Base-by-base conservation (phyloP, 2,329 filamentous ascomycete genomes). In the Ceratocystis colombiana region DNA sequence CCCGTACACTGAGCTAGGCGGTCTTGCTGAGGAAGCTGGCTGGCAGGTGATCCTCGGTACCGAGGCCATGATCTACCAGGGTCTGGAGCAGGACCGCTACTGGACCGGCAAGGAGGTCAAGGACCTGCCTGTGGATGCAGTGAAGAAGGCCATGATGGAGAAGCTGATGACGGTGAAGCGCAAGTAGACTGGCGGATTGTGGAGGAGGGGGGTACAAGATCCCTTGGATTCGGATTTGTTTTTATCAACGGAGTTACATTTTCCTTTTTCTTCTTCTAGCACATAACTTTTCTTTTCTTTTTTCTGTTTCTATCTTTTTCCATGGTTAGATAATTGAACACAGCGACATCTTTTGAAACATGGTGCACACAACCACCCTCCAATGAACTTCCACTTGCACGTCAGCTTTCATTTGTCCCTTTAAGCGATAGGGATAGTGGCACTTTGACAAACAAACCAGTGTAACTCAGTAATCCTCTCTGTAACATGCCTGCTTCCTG, bases 11-110 rank as follows among this genome's bases (percentile, higher is more conserved):
- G 79, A 82, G 70, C 82, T 90, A 62, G 84, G 83, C 0, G 80
- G 79, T 55, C 71, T 90, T 53, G 83, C 86, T 0, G 79, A 83
- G 71, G 74, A 76, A 2, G 78, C 79, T 8, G 86, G 86, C 0
- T 91, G 88, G 88, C 81, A 86, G 74, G 84, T 91, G 0, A 87
- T 91, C 28, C 74, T 89, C 5, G 88, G 88, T 0, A 90, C 88
- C 0, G 88, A 91, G 76, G 86, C 88, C 0, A 77, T 91, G 78
- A 87, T 91, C 69, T 90, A 85, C 76, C 88, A 91, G 74, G 88
- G 88, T 0, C 74, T 91, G 20, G 88, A 89, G 74, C 88, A 89
- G 73, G 79, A 82, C 68, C 75, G 73, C 64, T 79, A 79, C 69
- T 90, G 88, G 88, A 88, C 86, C 0, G 87, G 86, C 0, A 79